Evolutionary conservation across 306 rosid genomes (phyloP).

Genomic region (Cucumis hystrix): DNA sequence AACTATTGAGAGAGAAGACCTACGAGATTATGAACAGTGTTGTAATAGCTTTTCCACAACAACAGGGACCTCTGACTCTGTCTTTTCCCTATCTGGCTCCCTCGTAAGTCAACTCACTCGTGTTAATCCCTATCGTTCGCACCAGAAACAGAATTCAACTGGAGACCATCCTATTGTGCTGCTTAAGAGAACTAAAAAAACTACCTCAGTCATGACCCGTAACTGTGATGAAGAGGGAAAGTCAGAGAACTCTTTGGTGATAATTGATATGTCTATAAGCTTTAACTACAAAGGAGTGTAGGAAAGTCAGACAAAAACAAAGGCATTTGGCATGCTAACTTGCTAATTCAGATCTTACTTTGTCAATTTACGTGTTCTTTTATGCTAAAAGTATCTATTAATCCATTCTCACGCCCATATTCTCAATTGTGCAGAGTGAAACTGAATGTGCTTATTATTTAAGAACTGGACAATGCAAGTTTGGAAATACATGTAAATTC

Average conservation of each 20-base stretch:
- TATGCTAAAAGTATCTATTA: background rate
- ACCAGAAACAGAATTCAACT: background rate
- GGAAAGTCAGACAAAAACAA: background rate
- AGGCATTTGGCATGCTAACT: background rate
- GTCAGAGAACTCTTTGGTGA: background rate
- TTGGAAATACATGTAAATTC: slow-evolving; percentile 84
- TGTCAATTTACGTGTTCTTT: background rate
- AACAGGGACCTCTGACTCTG: no score
- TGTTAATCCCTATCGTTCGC: no score
- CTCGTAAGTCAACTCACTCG: no score
- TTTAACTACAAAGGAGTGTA: background rate
- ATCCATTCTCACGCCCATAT: slow-evolving; percentile 8
- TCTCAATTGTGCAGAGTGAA: slow-evolving; percentile 47
- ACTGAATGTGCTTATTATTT: slow-evolving; percentile 77
- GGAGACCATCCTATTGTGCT: background rate
- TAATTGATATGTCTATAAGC: no score
- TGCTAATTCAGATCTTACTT: background rate
- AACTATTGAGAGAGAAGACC: background rate
- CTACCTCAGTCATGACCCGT: background rate
- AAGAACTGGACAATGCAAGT: slow-evolving; percentile 95
- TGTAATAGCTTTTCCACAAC: no score
- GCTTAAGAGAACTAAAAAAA: background rate
- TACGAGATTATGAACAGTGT: no score
- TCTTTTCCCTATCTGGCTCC: no score
- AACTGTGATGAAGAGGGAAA: background rate